Evolutionary conservation across 345 rosid genomes (phyloP).

Genomic region (Murraya paniculata): DNA sequence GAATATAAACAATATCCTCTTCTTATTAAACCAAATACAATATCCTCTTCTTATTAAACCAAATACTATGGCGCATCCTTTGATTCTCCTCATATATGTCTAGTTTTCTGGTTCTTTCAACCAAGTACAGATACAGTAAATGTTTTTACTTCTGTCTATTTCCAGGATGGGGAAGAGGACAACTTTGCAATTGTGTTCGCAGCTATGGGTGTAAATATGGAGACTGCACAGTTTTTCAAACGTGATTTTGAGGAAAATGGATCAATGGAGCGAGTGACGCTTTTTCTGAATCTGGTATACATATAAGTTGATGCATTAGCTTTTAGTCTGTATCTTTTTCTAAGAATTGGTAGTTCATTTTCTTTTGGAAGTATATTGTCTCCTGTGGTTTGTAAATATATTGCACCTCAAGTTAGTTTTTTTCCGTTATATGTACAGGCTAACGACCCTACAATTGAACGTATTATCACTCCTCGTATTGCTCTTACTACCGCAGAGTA

Average conservation of each 20-base stretch:
- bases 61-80: neutral
- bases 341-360: neutral
- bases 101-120: neutral
- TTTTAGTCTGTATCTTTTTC: neutral
- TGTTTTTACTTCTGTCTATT: slow-evolving; percentile 10
- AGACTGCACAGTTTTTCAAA: slow-evolving; percentile 96
- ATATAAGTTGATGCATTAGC: neutral
- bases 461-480: slow-evolving; percentile 94
- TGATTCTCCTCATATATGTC: neutral
- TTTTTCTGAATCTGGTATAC: slow-evolving; percentile 81
- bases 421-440: slow-evolving; percentile 49
- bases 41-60: neutral
- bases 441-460: slow-evolving; percentile 95
- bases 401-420: neutral
- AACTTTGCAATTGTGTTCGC: slow-evolving; percentile 98
- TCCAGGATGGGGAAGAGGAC: slow-evolving; percentile 82
- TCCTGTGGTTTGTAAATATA: neutral
- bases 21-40: neutral
- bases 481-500: slow-evolving; percentile 97
- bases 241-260: slow-evolving; percentile 99
- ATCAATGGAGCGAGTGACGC: slow-evolving; percentile 97
- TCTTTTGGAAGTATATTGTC: neutral
- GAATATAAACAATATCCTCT: neutral
- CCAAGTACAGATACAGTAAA: neutral
- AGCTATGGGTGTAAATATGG: slow-evolving; percentile 99